phyloP scores from a whole-genome alignment of 331 rosid genomes.

The Malus hybrid region DNA sequence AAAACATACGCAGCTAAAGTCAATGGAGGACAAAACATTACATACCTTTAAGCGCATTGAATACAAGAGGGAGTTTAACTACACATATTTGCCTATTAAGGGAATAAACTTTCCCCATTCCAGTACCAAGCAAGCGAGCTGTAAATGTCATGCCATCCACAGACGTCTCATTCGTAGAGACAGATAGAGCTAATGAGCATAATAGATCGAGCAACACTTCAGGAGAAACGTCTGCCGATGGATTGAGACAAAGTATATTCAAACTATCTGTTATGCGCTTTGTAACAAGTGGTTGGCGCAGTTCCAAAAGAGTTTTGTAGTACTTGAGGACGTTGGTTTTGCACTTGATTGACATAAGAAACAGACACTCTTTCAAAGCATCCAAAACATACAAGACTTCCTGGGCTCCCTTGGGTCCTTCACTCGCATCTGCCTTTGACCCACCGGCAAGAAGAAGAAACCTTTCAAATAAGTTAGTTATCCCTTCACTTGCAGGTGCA shows the following conservation, averaged over 20 bases:
- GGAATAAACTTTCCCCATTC: conserved; percentile 56
- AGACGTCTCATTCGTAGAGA: conserved; percentile 53
- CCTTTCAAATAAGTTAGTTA: conserved; percentile 45
- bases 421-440: conserved; percentile 33
- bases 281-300: conserved; percentile 64
- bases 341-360: conserved; percentile 53
- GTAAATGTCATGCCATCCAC: conserved; percentile 73
- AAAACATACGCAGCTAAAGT: not conserved
- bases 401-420: conserved; percentile 64
- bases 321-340: conserved; percentile 53
- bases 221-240: conserved; percentile 43
- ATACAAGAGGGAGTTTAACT: conserved; percentile 57
- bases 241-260: conserved; percentile 50
- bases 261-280: conserved; percentile 69
- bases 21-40: not conserved
- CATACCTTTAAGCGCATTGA: conserved; percentile 72
- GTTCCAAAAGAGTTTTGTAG: conserved; percentile 62
- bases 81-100: conserved; percentile 62
- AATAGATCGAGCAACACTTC: conserved; percentile 61
- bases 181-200: conserved; percentile 46
- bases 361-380: conserved; percentile 75
- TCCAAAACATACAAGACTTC: conserved; percentile 69
- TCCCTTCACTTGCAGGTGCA: conserved; percentile 62
- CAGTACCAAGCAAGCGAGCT: conserved; percentile 71
- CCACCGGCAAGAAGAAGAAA: conserved; percentile 73